Evolutionary conservation across 306 rosid genomes (phyloP).

Genomic region (Pyrus betulifolia): DNA sequence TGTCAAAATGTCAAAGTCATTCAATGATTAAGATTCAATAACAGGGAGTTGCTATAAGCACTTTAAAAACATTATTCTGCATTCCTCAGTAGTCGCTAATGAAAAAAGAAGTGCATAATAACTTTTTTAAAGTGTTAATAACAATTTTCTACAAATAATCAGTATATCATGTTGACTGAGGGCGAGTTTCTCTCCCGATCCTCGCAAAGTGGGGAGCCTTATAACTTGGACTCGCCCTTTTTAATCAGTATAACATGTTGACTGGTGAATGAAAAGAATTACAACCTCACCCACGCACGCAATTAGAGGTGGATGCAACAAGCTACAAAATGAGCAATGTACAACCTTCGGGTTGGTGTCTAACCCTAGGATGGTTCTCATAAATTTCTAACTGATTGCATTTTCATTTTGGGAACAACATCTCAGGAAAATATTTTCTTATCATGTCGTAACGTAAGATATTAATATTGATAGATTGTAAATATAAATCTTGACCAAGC

Average conservation of each 20-base stretch:
- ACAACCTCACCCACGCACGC: neutral
- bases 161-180: no score
- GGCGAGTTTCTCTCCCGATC: no score
- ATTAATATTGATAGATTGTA: neutral
- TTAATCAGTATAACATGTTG: no score
- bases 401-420: neutral
- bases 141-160: neutral
- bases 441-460: neutral
- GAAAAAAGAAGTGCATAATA: no score
- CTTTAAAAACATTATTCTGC: no score
- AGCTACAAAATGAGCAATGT: neutral
- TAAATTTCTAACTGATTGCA: neutral
- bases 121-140: no score
- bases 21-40: neutral
- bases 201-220: no score
- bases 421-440: neutral
- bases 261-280: neutral
- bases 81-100: no score
- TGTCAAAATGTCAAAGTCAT: neutral
- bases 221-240: no score
- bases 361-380: neutral
- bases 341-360: neutral
- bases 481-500: neutral
- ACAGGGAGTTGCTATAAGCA: neutral
- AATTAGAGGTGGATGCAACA: neutral